These are phyloP conservation scores for Apium graveolens DNA, from an alignment of 129 eudicot species.

Conservation along the genomic window DNA sequence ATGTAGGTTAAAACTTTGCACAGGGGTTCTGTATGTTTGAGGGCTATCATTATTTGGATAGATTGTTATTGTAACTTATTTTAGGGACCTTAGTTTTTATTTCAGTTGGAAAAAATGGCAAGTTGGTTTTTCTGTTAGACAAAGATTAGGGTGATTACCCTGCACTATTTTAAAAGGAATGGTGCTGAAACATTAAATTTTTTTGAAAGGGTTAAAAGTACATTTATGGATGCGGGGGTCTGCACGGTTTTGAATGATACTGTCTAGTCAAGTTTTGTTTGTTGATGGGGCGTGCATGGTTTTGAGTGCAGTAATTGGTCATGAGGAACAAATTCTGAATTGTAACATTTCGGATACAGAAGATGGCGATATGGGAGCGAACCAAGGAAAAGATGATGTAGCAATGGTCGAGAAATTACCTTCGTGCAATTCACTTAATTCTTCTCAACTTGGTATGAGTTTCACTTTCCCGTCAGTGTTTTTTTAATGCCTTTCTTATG, in stretches of 20 bases:
- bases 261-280: background rate
- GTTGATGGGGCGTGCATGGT: background rate
- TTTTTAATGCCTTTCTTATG: background rate
- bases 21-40: background rate
- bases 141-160: background rate
- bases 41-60: background rate
- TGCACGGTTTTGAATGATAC: background rate
- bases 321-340: conserved; percentile 46
- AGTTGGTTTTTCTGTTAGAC: background rate
- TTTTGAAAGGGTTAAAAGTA: background rate
- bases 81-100: background rate
- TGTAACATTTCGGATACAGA: conserved; percentile 44
- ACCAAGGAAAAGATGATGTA: conserved; percentile 54
- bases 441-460: conserved; percentile 20
- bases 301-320: conserved; percentile 31
- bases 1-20: background rate
- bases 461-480: background rate
- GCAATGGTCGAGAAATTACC: conserved; percentile 56
- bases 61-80: too few species aligned
- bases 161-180: background rate
- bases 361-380: conserved; percentile 44
- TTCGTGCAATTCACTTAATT: conserved; percentile 18
- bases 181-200: background rate
- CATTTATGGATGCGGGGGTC: background rate
- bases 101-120: background rate